These are phyloP conservation scores for Populus ilicifolia DNA, from an alignment of 345 rosid genomes.

Conservation along the genomic window DNA sequence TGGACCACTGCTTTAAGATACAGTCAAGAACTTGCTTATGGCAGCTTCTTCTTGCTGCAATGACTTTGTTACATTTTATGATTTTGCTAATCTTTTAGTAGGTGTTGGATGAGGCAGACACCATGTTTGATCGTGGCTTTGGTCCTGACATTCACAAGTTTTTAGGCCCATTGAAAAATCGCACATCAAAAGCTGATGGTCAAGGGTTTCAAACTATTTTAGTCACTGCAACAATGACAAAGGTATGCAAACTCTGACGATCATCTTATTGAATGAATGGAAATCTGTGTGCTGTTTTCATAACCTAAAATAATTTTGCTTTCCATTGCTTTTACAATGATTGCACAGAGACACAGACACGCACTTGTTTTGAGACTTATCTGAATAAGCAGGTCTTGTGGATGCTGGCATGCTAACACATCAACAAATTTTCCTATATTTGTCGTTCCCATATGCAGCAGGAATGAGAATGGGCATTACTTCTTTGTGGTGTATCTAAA, in stretches of 20 bases:
- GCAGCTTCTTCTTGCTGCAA: conserved; percentile 1
- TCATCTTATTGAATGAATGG: neutral
- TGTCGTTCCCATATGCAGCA: neutral
- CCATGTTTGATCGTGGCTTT: conserved; percentile 97
- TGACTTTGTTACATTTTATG: conserved; percentile 12
- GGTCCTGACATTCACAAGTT: conserved; percentile 94
- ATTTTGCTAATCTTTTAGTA: conserved; percentile 31
- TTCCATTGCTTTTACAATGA: neutral
- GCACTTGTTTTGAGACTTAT: neutral
- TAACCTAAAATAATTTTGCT: neutral
- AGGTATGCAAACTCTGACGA: conserved; percentile 36
- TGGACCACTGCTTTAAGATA: neutral
- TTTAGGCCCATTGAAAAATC: conserved; percentile 73
- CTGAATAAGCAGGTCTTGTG: neutral
- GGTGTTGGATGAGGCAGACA: conserved; percentile 98
- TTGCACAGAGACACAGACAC: neutral
- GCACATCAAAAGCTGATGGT: conserved; percentile 58
- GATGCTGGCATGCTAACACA: neutral
- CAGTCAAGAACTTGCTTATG: neutral
- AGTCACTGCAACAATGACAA: conserved; percentile 90
- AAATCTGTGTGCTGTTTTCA: neutral
- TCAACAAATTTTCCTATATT: neutral
- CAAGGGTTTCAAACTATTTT: conserved; percentile 81
- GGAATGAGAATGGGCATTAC: neutral
- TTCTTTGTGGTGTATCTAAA: neutral